Base-by-base conservation (phyloP, 2,329 filamentous ascomycete species). In the Colletotrichum sp. region DNA sequence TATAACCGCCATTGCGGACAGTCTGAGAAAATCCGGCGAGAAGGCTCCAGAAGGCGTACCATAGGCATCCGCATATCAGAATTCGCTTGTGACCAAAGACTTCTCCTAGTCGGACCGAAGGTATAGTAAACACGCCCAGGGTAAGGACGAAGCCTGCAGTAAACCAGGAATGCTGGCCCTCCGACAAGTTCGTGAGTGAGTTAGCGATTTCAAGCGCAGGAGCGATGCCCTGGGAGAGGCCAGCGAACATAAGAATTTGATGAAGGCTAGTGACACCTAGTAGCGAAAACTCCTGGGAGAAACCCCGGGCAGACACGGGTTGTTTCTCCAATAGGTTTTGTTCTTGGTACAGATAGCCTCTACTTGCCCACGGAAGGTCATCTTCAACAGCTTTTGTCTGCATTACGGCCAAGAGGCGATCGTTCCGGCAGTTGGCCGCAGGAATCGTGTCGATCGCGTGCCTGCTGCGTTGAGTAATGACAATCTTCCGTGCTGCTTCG, bases 101-200 rank as follows among this genome's bases (percentile, higher is more conserved):
- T 57, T 92, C 89, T 4, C 91, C 91, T 5, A 93, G 81, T 0
- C 91, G 87, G 5, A 90, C 90, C 4, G 88, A 88, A 3, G 90
- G 84, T 4, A 93, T 84, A 36, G 93, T 89, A 78, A 92, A 92
- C 0, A 90, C 89, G 13, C 91, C 91, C 8, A 86, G 85, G 8
- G 86, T 90, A 78, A 93, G 81, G 12, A 86, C 87, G 80, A 92
- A 93, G 2, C 90, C 90, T 1, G 90, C 90, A 13, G 90, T 86
- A 63, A 90, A 87, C 90, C 91, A 93, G 63, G 86, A 87, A 16
- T 91, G 82, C n/a, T 87, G 81, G 10, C 87, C 87, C 12, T 28
- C 30, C 9, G 28, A 26, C 12, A 62, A 21, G 49, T 70, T 24
- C 16, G 34, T 44, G 16, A 76, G 67, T 16, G 71, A 70, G 12